A percentile compares a stretch with the other conserved stretches of the same genome.
phyloP scores from a whole-genome alignment of 306 rosid species.

The Parietaria judaica region DNA sequence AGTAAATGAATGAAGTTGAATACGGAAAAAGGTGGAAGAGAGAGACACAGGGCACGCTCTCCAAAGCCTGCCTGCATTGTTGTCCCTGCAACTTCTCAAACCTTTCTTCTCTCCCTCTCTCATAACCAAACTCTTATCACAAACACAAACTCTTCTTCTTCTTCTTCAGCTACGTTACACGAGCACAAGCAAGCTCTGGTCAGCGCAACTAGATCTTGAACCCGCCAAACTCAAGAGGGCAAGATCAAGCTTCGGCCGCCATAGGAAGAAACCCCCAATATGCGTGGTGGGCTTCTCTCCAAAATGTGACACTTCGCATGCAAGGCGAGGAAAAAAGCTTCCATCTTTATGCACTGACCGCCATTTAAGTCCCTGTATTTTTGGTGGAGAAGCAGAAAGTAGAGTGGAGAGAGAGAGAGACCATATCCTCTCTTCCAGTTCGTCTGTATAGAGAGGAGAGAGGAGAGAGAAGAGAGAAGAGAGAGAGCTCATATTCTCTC shows the following conservation, averaged over 20 bases:
- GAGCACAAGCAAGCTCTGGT: not conserved
- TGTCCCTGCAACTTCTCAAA: conserved; percentile 36
- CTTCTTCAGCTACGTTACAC: not conserved
- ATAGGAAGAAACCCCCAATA: not conserved
- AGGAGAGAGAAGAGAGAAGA: no score
- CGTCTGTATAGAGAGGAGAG: no score
- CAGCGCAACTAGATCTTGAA: not conserved
- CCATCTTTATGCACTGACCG: no score
- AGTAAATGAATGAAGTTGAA: not conserved
- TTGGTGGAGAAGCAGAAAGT: no score
- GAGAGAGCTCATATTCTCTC: no score
- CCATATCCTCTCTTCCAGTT: no score
- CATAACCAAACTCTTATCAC: conserved; percentile 2
- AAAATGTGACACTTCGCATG: not conserved
- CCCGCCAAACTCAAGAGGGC: no score
- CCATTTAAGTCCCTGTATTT: no score
- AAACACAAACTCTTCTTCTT: not conserved
- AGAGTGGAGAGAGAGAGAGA: no score
- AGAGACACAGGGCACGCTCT: conserved; percentile 37
- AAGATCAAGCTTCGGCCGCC: not conserved
- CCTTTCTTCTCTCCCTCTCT: conserved; percentile 23
- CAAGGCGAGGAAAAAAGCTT: no score
- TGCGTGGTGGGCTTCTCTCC: not conserved
- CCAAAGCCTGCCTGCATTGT: conserved; percentile 26
- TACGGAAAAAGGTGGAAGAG: not conserved